Percentiles rank a stretch among this genome's conserved stretches.
phyloP scores from a whole-genome alignment of 768 basidiomycete species.

The Holtermannia corniformis region DNA sequence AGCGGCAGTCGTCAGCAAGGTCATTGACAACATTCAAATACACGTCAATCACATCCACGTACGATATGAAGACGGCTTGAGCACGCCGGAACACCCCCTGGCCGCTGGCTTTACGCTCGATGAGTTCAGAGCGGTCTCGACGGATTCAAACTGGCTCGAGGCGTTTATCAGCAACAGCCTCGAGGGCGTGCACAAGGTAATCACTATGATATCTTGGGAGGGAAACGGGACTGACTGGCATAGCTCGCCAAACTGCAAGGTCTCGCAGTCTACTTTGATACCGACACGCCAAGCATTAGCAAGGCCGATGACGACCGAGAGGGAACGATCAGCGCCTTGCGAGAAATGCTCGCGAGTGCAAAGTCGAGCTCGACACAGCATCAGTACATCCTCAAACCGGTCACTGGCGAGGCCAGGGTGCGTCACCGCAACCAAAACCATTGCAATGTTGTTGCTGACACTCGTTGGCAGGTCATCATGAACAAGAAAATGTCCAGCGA shows the following conservation, averaged over 20 bases:
- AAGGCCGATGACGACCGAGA: constrained; percentile 49
- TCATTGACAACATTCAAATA: constrained; percentile 92
- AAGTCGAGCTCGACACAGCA: constrained; percentile 48
- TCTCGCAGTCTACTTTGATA: constrained; percentile 88
- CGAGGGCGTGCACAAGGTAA: constrained; percentile 79
- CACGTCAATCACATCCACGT: constrained; percentile 92
- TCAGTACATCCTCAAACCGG: constrained; percentile 90
- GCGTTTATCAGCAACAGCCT: constrained; percentile 85
- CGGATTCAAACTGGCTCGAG: constrained; percentile 75
- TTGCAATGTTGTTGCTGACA: background rate
- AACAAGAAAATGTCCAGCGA: constrained; percentile 65
- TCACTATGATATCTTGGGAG: constrained; percentile 2
- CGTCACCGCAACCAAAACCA: constrained; percentile 24
- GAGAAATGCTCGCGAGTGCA: constrained; percentile 46
- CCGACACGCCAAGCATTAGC: constrained; percentile 70
- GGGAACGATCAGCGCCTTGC: constrained; percentile 64
- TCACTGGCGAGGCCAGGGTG: constrained; percentile 86
- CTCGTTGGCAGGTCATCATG: constrained; percentile 65
- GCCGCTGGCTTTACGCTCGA: constrained; percentile 81
- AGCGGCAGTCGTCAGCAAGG: constrained; percentile 71
- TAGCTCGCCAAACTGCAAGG: constrained; percentile 79
- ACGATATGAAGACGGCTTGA: constrained; percentile 89
- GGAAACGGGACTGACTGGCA: background rate
- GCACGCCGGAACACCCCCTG: constrained; percentile 91
- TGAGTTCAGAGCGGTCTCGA: constrained; percentile 78